These are phyloP conservation scores for Capronia americana DNA, from an alignment of 2,329 filamentous ascomycete species.

Conservation along the genomic window DNA sequence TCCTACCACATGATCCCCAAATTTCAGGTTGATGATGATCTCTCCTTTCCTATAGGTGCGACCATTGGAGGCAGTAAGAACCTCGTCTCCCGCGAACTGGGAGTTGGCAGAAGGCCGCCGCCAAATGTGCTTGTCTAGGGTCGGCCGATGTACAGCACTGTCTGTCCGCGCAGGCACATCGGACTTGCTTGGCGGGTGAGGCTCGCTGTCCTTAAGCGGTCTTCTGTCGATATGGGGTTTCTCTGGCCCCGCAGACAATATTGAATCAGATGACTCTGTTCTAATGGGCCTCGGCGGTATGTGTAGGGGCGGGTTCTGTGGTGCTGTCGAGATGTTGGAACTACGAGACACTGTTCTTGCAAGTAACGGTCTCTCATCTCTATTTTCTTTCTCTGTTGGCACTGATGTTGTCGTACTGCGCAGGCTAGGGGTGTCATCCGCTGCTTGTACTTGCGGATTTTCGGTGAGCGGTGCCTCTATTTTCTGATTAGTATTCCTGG, in stretches of 20 bases:
- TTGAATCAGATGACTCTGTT: neutral
- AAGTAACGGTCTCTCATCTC: neutral
- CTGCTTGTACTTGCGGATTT: neutral
- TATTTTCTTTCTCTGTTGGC: neutral
- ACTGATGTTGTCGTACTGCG: neutral
- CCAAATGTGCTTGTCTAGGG: neutral
- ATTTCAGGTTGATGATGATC: slow-evolving; percentile 29
- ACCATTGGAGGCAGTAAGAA: slow-evolving; percentile 21
- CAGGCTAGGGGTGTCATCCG: neutral
- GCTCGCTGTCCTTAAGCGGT: neutral
- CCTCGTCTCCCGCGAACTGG: neutral
- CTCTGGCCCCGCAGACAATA: neutral
- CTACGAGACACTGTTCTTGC: neutral
- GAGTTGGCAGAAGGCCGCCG: neutral
- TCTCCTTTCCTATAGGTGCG: slow-evolving; percentile 20
- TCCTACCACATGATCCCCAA: slow-evolving; percentile 27
- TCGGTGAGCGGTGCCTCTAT: neutral
- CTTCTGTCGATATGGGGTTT: neutral
- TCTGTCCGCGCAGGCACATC: neutral
- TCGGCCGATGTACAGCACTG: neutral
- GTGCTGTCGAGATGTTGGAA: neutral
- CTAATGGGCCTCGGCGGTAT: neutral
- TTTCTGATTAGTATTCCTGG: neutral
- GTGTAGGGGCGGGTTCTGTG: neutral
- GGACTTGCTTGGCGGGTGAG: neutral